Evolutionary conservation across 129 eudicot genomes (phyloP), one percentile per base, ranked within the genome.

Genomic region (Heracleum sosnowskyi): DNA sequence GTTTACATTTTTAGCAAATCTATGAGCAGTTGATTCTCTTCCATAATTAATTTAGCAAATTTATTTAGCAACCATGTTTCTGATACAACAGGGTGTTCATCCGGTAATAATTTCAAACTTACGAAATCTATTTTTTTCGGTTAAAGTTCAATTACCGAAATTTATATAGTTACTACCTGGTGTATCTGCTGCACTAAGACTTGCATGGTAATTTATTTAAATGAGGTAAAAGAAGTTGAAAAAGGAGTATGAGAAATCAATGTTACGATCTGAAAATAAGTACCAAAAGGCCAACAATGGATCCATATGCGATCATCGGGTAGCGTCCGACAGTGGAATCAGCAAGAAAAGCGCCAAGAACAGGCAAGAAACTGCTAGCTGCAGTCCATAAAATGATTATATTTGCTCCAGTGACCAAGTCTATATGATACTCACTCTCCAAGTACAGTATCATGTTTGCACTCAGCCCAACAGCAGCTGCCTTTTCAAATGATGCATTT

Each of bases 291-390:
- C 34, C 13, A 64, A 64, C 11, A 1, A 64, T n/a, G 11, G 70
- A n/a, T 29, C 90, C 86, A 51, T 81, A n/a, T 35, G 78, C 84
- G 60, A 87, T 87, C 73, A 84, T 86, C 75, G 78, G 82, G 79
- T 84, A 84, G 45, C 90, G 90, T 34, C 90, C 90, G 73, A 87
- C 77, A 53, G 79, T 81, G 16, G 90, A 76, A 69, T 87, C 90
- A 0, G 90, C 74, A 8, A 87, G 41, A 31, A 49, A 73, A 15
- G 86, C 90, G 2, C 90, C 90, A 53, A 84, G 73, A 53, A 87
- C 73, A 49, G 87, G 64, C 46, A 84, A 66, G 74, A 75, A 64
- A 41, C 47, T 76, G 1, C 87, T 79, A 69, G 73, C 39, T 11
- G 86, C 82, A 0, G 78, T 62, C 90, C 90, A 84, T 13, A 11